Percentiles rank a stretch among this genome's conserved stretches.
phyloP scores from a whole-genome alignment of 192 early-diverging fungal species.

The Paraglomus occultum region DNA sequence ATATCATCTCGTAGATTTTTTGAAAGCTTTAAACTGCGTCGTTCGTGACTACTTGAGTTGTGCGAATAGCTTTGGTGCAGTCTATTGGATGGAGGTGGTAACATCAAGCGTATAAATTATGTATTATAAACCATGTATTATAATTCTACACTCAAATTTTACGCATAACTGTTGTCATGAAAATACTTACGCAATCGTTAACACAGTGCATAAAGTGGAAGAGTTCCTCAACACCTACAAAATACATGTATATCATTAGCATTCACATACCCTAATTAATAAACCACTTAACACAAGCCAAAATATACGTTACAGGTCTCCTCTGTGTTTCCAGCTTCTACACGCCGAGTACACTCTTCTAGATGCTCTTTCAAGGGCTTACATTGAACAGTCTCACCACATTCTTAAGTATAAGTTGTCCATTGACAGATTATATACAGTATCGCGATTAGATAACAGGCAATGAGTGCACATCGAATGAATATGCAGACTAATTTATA shows the following conservation, averaged over 20 bases:
- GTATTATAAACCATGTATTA: neutral
- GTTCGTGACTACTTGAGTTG: slow-evolving; percentile 4
- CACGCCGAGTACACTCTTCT: slow-evolving; percentile 74
- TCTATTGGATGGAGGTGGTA: neutral
- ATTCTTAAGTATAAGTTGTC: slow-evolving; percentile 45
- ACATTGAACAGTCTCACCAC: slow-evolving; percentile 61
- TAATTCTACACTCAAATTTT: neutral
- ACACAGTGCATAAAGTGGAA: slow-evolving; percentile 83
- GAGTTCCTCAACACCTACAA: slow-evolving; percentile 65
- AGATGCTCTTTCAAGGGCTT: slow-evolving; percentile 70
- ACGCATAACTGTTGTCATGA: neutral
- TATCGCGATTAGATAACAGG: neutral
- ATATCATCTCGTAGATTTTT: too few relatives aligned
- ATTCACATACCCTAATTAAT: neutral
- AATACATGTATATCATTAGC: slow-evolving; percentile 3
- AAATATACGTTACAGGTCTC: slow-evolving; percentile 61
- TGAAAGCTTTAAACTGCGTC: too few relatives aligned
- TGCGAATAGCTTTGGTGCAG: slow-evolving; percentile 21
- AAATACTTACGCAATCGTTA: slow-evolving; percentile 74
- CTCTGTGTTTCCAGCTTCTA: slow-evolving; percentile 63
- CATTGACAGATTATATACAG: neutral
- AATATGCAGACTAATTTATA: neutral
- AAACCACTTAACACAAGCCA: neutral
- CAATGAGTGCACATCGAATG: neutral
- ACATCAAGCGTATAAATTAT: neutral